These are phyloP conservation scores for Lyophyllum semitale DNA, from an alignment of 768 basidiomycete genomes.

Conservation along the genomic window DNA sequence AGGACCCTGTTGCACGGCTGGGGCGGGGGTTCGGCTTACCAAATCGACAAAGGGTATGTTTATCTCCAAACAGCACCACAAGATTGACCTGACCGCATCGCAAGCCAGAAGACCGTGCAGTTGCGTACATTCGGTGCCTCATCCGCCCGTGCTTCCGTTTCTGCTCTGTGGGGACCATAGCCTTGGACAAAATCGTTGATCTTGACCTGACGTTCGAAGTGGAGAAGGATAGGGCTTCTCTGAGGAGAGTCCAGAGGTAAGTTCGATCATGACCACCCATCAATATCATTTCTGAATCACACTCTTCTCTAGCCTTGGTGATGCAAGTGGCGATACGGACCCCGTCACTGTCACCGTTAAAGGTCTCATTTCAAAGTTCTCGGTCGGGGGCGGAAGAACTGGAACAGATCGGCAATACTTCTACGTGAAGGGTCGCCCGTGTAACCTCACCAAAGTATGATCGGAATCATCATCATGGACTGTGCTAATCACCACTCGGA, in stretches of 20 bases:
- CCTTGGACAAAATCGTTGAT: conserved; percentile 72
- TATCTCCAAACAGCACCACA: background rate
- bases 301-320: background rate
- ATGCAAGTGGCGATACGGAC: conserved; percentile 25
- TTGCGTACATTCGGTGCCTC: conserved; percentile 72
- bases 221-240: conserved; percentile 56
- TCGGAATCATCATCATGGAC: background rate
- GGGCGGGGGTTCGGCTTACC: conserved; percentile 72
- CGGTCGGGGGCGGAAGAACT: conserved; percentile 71
- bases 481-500: background rate
- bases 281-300: background rate
- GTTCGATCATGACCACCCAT: background rate
- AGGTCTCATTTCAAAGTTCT: conserved; percentile 86
- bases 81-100: background rate
- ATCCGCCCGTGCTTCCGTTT: conserved; percentile 62
- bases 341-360: conserved; percentile 51
- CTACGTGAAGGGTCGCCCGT: conserved; percentile 91
- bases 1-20: conserved; percentile 73
- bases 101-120: conserved; percentile 66
- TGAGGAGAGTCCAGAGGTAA: conserved; percentile 38
- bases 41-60: conserved; percentile 68
- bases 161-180: conserved; percentile 86
- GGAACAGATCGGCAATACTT: conserved; percentile 89
- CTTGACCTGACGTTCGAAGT: conserved; percentile 73
- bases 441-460: conserved; percentile 69